Evolutionary conservation across 2,329 filamentous ascomycete genomes (phyloP).

Genomic region (Mariannaea sp.): DNA sequence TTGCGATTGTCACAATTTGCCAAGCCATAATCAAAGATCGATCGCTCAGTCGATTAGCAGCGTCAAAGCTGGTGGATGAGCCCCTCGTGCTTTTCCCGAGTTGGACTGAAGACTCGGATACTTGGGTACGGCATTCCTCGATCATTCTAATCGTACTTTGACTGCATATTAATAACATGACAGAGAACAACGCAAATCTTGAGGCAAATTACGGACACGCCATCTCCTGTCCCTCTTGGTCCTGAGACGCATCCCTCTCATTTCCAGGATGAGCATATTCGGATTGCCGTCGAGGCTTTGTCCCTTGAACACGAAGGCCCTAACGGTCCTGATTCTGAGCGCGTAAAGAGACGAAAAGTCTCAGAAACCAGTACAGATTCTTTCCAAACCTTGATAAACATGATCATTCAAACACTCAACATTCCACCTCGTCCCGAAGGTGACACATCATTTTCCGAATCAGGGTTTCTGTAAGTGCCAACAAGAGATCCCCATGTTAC

Average conservation of each 20-base stretch:
- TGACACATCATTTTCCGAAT: conserved; percentile 39
- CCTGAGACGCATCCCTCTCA: conserved; percentile 36
- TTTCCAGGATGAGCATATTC: conserved; percentile 39
- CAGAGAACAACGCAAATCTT: conserved; percentile 41
- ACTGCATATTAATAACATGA: conserved; percentile 25
- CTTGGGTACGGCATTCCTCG: conserved; percentile 45
- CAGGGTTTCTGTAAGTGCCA: conserved; percentile 53
- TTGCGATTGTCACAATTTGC: conserved; percentile 46
- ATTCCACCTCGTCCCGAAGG: conserved; percentile 29
- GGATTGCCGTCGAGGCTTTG: conserved; percentile 38
- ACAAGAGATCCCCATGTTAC: background rate
- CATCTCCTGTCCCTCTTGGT: conserved; percentile 28
- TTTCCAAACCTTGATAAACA: conserved; percentile 25
- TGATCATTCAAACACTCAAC: conserved; percentile 39
- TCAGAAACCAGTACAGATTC: conserved; percentile 25
- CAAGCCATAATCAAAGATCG: conserved; percentile 42
- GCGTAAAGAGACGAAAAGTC: conserved; percentile 41
- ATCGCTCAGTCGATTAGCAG: conserved; percentile 46
- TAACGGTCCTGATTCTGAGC: conserved; percentile 27
- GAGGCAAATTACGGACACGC: conserved; percentile 32
- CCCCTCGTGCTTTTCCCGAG: conserved; percentile 44
- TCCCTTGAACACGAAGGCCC: conserved; percentile 34
- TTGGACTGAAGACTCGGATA: conserved; percentile 45
- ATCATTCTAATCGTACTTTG: background rate
- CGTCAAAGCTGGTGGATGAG: conserved; percentile 51